A percentile compares a stretch with the other conserved stretches of the same genome.
phyloP scores from a whole-genome alignment of 805 yeast genomes.

The Suhomyces kilbournensis region DNA sequence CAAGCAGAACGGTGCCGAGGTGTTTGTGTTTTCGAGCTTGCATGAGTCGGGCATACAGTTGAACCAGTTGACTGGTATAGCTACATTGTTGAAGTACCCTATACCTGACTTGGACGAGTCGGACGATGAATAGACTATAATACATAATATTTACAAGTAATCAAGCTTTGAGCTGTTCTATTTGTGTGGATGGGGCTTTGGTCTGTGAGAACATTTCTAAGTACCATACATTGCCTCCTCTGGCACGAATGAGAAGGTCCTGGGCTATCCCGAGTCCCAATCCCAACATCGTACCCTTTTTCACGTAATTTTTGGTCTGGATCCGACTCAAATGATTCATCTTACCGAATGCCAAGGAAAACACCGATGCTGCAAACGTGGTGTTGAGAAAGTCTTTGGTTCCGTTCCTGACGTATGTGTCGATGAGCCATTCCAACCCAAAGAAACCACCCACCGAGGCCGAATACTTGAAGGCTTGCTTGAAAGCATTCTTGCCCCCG shows the following conservation, averaged over 20 bases:
- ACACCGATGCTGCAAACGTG: conserved; percentile 49
- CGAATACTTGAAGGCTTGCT: conserved; percentile 35
- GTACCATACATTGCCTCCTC: conserved; percentile 72
- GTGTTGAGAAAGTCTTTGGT: conserved; percentile 62
- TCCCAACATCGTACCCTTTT: conserved; percentile 59
- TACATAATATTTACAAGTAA: not conserved
- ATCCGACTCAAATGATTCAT: conserved; percentile 39
- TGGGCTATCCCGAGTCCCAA: conserved; percentile 60
- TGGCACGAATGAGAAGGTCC: conserved; percentile 53
- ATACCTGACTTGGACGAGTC: conserved; percentile 71
- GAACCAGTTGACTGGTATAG: conserved; percentile 86
- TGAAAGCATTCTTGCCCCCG: conserved; percentile 51
- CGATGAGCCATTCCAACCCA: conserved; percentile 61
- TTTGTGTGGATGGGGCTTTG: not conserved
- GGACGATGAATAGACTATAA: conserved; percentile 37
- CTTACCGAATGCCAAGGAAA: conserved; percentile 53
- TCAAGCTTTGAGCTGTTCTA: not conserved
- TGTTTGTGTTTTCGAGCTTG: conserved; percentile 72
- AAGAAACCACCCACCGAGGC: conserved; percentile 49
- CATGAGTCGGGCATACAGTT: conserved; percentile 90
- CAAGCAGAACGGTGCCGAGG: conserved; percentile 70
- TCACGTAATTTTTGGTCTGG: conserved; percentile 42
- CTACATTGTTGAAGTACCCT: conserved; percentile 81
- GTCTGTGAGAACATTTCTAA: conserved; percentile 22
- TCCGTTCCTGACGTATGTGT: conserved; percentile 42